Base-by-base conservation (phyloP, 2,329 filamentous ascomycete species). In the Cercospora citrullina region DNA sequence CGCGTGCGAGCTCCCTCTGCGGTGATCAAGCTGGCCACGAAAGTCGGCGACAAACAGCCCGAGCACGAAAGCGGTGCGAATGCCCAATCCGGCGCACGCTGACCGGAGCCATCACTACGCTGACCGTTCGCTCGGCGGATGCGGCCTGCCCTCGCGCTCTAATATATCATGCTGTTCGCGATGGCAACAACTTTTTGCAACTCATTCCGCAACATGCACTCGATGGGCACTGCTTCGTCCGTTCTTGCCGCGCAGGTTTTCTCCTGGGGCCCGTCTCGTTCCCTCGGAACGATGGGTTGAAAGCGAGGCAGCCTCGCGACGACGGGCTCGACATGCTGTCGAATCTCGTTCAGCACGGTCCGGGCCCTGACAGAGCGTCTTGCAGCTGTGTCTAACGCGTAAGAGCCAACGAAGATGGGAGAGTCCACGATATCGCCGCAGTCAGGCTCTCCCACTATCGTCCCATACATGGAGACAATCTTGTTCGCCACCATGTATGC, bases 401-500 rank as follows among this genome's bases (percentile, higher is more conserved):
- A 63, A 8, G 31, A 57, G 26, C 65, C 59, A 23, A 63, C 28
- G 21, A 51, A 59, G 23, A 67, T 31, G 3, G 60, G 65, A 7
- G 48, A 63, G 30, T 51, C 42, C 21, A 62, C 51, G 16, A 67
- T 36, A 9, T 45, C 30, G 16, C 31, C 48, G 28, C 45, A 21
- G 6, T 55, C 63, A 9, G 31, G 10, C 23, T 61, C 21, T 8
- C 60, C 60, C 2, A 67, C 23, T 5, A 67, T 60, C n/a, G 55
- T 60, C 10, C 33, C 65, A 23, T 63, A 67, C 51, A 28, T 39
- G 45, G 31, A 55, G 12, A 66, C 55, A 18, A 51, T 60, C 33
- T 62, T 66, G 31, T 39, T 51, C 28, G 33, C 64, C 26, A 60
- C 58, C 30, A 66, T 31, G 28, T 66, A 66, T n/a, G 60, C 64